Evolutionary conservation across 1,284 basidiomycete genomes (phyloP).

Genomic region (Schizophyllum amplum): DNA sequence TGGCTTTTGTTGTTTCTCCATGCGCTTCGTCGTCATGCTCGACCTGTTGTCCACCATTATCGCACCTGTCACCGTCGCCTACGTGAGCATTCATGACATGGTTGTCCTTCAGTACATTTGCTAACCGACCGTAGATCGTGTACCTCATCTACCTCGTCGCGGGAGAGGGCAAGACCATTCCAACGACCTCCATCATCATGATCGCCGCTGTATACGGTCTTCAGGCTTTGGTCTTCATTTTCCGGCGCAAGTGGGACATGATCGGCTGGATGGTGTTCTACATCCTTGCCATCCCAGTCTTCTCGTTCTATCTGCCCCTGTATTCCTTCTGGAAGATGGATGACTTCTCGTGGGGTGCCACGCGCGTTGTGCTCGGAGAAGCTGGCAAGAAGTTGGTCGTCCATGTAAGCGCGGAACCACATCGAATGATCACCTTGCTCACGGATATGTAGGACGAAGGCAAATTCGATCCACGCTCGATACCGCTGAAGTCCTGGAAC

Average conservation of each 20-base stretch:
- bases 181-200: conserved; percentile 81
- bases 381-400: conserved; percentile 92
- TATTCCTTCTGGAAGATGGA: conserved; percentile 99
- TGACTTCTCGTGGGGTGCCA: conserved; percentile 97
- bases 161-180: conserved; percentile 56
- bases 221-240: conserved; percentile 80
- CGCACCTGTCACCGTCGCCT: conserved; percentile 89
- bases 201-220: conserved; percentile 91
- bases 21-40: conserved; percentile 97
- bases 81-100: conserved; percentile 58
- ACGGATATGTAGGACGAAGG: conserved; percentile 89
- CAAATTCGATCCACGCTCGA: conserved; percentile 87
- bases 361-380: conserved; percentile 91
- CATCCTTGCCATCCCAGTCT: conserved; percentile 84
- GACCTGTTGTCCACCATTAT: conserved; percentile 85
- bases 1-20: conserved; percentile 97
- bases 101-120: conserved; percentile 4
- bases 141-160: conserved; percentile 80
- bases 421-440: conserved; percentile 2
- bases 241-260: conserved; percentile 92
- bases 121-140: conserved; percentile 51
- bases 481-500: conserved; percentile 94
- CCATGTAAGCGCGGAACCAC: conserved; percentile 54
- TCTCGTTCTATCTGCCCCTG: conserved; percentile 89
- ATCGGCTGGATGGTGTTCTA: conserved; percentile 98